Base-by-base conservation (phyloP, 1,139 yeast genomes). In the Hyphopichia khmerensis region DNA sequence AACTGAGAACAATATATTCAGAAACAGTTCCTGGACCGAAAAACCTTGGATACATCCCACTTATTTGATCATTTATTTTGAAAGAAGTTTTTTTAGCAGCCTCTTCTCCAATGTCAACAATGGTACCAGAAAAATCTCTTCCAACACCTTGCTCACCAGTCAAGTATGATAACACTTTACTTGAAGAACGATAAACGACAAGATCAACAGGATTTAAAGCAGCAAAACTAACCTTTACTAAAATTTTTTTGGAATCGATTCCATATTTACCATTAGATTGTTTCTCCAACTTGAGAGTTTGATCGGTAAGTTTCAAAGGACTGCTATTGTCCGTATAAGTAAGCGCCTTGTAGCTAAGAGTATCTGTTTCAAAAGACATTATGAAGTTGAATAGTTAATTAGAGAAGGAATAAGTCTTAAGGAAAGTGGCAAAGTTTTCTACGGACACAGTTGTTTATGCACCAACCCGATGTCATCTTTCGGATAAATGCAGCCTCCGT, bases 131-230 rank as follows among this genome's bases (percentile, higher is more conserved):
- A 53, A 77, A 87, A 54, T 87, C 96, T 45, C 79, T 68, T 3
- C 93, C 91, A 26, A 83, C 55, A 8, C 88, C 89, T 42, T 79
- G 76, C 32, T 68, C 70, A 1, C 57, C 62, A 1, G 62, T 54
- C n/a, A 57, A 67, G 46, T 62, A 63, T 55, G 64, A 67, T 49
- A 53, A 62, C 53, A 48, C 56, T 33, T 55, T 65, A 43, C 62
- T 63, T 53, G 44, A 67, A 3, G 54, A 55, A 45, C 72, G 67
- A 52, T 72, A 67, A 38, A 83, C 53, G 42, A 82, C 65, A 41
- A 77, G 48, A 58, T 87, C 96, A 36, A 85, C 71, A 0, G 95
- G 95, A 53, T 86, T 87, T 40, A 85, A 64, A 0, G 85, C 76
- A 1, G 82, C 82, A 14, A 80, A 72, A 33, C 67, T 68, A 19